phyloP scores from a whole-genome alignment of 192 early-diverging fungal species.

The Gamsiella multidivaricata region DNA sequence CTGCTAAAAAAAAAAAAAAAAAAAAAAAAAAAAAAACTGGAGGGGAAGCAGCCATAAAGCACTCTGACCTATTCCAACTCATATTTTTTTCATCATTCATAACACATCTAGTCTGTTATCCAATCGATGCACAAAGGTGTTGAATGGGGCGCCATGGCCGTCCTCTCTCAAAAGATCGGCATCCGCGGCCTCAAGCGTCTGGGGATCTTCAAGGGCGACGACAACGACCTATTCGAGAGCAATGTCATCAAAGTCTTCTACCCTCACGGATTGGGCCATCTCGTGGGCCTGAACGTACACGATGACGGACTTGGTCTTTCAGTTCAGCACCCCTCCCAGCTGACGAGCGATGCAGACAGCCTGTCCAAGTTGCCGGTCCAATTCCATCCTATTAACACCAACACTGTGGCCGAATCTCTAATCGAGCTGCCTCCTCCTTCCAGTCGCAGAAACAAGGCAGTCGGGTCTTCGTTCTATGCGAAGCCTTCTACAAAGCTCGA shows the following conservation, averaged over 20 bases:
- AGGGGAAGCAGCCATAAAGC: too few species aligned
- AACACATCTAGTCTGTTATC: background rate
- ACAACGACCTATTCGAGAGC: slow-evolving; percentile 69
- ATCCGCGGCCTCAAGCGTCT: slow-evolving; percentile 74
- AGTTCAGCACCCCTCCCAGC: slow-evolving; percentile 43
- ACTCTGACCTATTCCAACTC: background rate
- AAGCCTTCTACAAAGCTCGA: slow-evolving; percentile 66
- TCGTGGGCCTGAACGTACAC: slow-evolving; percentile 91
- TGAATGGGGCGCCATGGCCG: slow-evolving; percentile 89
- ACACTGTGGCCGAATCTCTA: background rate
- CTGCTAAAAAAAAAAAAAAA: background rate
- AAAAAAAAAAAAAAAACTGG: background rate
- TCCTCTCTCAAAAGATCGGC: slow-evolving; percentile 70
- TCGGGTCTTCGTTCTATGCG: slow-evolving; percentile 57
- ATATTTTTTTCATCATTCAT: slow-evolving; percentile 1
- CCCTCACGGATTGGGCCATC: slow-evolving; percentile 93
- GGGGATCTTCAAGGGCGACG: slow-evolving; percentile 80
- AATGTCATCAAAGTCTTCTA: slow-evolving; percentile 84
- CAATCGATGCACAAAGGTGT: slow-evolving; percentile 55
- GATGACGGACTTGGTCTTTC: slow-evolving; percentile 79
- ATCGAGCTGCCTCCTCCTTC: slow-evolving; percentile 35
- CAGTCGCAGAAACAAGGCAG: slow-evolving; percentile 71
- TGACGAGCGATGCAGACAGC: slow-evolving; percentile 17
- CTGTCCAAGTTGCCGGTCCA: slow-evolving; percentile 4
- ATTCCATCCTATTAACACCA: slow-evolving; percentile 7